phyloP scores from a whole-genome alignment of 2,329 filamentous ascomycete species.

The Alternaria angustiovoidea region DNA sequence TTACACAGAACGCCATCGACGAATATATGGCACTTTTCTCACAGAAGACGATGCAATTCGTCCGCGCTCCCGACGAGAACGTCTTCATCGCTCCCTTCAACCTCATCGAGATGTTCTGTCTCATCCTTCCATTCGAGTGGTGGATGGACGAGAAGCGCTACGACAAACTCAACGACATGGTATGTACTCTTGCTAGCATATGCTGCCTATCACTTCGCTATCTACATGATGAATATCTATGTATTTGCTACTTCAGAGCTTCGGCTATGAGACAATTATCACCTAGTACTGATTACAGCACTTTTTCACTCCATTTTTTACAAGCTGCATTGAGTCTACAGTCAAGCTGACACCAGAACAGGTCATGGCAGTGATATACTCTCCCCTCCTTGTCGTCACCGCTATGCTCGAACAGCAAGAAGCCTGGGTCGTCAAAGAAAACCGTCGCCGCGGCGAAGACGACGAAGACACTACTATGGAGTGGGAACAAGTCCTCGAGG shows the following conservation, averaged over 20 bases:
- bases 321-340: neutral
- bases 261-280: constrained; percentile 97
- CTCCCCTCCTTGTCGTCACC: constrained; percentile 79
- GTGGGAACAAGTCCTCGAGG: constrained; percentile 83
- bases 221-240: constrained; percentile 87
- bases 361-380: constrained; percentile 86
- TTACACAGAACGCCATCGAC: constrained; percentile 90
- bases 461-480: constrained; percentile 91
- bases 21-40: constrained; percentile 94
- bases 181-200: neutral
- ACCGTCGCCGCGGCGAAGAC: constrained; percentile 80
- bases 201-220: neutral
- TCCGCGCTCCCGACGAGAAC: constrained; percentile 96
- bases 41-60: constrained; percentile 95
- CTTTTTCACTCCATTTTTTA: neutral
- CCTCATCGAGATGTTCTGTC: constrained; percentile 82
- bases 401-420: constrained; percentile 64
- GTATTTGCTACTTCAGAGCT: constrained; percentile 99
- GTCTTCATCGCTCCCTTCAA: constrained; percentile 98
- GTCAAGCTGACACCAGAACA: neutral
- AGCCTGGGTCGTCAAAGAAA: constrained; percentile 69
- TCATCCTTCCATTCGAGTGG: constrained; percentile 89
- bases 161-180: constrained; percentile 82
- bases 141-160: constrained; percentile 82
- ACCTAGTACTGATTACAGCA: constrained; percentile 78